Conservation (phyloP, 1,284 basidiomycete species). For the Cutaneotrichosporon cyanovorans region DNA sequence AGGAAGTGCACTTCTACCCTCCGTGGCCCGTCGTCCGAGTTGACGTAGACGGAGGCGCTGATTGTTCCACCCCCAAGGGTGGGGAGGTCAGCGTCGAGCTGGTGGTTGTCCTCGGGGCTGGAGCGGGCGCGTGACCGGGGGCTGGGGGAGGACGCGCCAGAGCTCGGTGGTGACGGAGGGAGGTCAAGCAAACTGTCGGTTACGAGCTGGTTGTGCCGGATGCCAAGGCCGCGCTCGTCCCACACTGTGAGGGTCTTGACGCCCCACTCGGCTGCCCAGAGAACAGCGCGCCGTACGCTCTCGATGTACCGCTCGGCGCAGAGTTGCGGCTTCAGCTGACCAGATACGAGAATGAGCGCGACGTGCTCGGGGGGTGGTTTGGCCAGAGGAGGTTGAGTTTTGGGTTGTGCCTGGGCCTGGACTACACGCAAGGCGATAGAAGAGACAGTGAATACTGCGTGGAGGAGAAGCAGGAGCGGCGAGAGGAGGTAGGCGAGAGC, state of each 20-base stretch:
- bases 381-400: slow-evolving; percentile 4
- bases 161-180: slow-evolving; percentile 12
- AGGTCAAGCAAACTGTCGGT: slow-evolving; percentile 12
- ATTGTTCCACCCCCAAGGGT: slow-evolving; percentile 11
- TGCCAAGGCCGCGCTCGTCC: slow-evolving; percentile 14
- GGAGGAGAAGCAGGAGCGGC: slow-evolving; percentile 30
- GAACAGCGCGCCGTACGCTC: slow-evolving; percentile 23
- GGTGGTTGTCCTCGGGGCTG: not conserved
- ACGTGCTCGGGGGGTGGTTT: slow-evolving; percentile 17
- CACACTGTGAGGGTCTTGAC: slow-evolving; percentile 31
- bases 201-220: slow-evolving; percentile 7
- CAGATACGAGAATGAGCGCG: slow-evolving; percentile 19
- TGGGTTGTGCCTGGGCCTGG: slow-evolving; percentile 15
- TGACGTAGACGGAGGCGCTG: slow-evolving; percentile 11
- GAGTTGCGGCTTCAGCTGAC: slow-evolving; percentile 1
- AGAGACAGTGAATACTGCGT: slow-evolving; percentile 28
- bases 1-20: slow-evolving; percentile 16
- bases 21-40: slow-evolving; percentile 8
- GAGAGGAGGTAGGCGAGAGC: not conserved
- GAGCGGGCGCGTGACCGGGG: not conserved
- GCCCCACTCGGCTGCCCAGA: slow-evolving; percentile 29
- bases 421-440: slow-evolving; percentile 30
- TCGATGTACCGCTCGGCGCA: slow-evolving; percentile 15
- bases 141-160: not conserved
- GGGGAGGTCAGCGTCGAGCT: not conserved